These are phyloP conservation scores for Cladorrhinum sp. DNA, from an alignment of 2,329 filamentous ascomycete genomes.

Conservation along the genomic window DNA sequence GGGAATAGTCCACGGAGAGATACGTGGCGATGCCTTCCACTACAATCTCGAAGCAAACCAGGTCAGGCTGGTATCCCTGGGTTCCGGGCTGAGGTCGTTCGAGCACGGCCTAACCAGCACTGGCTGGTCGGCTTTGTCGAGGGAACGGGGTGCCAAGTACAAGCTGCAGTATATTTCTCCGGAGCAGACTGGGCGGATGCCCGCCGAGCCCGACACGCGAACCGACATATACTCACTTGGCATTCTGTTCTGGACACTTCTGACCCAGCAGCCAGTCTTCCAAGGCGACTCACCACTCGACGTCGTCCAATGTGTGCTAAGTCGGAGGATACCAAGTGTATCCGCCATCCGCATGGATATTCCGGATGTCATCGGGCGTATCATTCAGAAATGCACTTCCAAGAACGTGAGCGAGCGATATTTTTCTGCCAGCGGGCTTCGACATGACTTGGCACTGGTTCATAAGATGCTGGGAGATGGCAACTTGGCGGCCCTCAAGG, in stretches of 20 bases:
- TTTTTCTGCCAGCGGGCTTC: conserved; percentile 82
- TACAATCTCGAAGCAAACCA: conserved; percentile 67
- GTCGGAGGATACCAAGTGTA: conserved; percentile 72
- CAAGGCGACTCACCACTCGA: conserved; percentile 78
- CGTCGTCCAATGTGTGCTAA: conserved; percentile 85
- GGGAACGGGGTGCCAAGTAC: conserved; percentile 80
- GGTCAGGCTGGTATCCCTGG: conserved; percentile 81
- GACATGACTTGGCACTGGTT: conserved; percentile 73
- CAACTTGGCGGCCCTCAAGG: conserved; percentile 65
- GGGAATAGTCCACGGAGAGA: conserved; percentile 84
- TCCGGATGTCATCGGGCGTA: conserved; percentile 74
- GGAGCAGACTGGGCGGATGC: conserved; percentile 90
- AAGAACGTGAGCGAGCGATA: conserved; percentile 87
- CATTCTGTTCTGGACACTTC: conserved; percentile 81
- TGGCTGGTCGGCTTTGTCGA: conserved; percentile 80
- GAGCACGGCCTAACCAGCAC: conserved; percentile 84
- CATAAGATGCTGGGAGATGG: conserved; percentile 73
- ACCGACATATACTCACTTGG: conserved; percentile 94
- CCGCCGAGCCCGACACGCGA: conserved; percentile 83
- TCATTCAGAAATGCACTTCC: conserved; percentile 89
- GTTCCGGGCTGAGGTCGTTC: conserved; percentile 81
- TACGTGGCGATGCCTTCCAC: conserved; percentile 87
- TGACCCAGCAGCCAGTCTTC: conserved; percentile 77
- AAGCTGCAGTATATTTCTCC: conserved; percentile 91
- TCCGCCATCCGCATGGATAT: conserved; percentile 77